phyloP scores from a whole-genome alignment of 2,329 filamentous ascomycete species.

The Parastagonospora avenae region DNA sequence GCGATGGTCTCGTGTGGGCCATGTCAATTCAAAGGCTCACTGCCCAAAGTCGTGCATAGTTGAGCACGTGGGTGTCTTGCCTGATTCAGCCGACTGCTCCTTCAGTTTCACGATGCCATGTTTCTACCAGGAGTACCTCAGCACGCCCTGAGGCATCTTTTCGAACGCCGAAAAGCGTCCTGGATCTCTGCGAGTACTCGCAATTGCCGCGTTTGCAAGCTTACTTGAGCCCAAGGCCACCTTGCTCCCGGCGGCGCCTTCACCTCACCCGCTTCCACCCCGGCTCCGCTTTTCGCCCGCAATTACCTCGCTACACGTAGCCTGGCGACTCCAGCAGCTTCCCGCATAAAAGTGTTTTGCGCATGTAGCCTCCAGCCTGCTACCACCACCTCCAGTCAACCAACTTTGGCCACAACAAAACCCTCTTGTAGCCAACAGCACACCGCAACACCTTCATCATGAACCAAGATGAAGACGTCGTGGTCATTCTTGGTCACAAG shows the following conservation, averaged over 20 bases:
- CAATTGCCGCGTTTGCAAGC: not conserved
- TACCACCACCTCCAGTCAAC: not conserved
- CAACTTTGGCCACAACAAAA: not conserved
- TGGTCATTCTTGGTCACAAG: slow-evolving; percentile 37
- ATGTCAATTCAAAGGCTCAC: too few species aligned
- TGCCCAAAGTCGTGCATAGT: too few species aligned
- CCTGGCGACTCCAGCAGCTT: not conserved
- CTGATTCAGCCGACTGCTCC: not conserved
- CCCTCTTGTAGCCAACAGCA: slow-evolving; percentile 1
- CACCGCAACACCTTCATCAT: slow-evolving; percentile 16
- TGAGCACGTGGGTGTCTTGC: not conserved
- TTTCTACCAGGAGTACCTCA: not conserved
- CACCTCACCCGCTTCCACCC: not conserved
- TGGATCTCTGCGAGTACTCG: not conserved
- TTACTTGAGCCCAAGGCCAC: not conserved
- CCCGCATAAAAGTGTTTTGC: not conserved
- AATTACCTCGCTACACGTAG: not conserved
- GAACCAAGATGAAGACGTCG: slow-evolving; percentile 44
- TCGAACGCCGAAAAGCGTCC: not conserved
- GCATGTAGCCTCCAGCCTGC: not conserved
- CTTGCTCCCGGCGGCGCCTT: not conserved
- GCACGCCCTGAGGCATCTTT: not conserved
- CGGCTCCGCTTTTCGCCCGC: not conserved
- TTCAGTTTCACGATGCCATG: not conserved
- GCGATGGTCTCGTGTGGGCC: too few species aligned